Evolutionary conservation across 352 stramenopile genomes (phyloP).

Genomic region (Phytophthora pini): DNA sequence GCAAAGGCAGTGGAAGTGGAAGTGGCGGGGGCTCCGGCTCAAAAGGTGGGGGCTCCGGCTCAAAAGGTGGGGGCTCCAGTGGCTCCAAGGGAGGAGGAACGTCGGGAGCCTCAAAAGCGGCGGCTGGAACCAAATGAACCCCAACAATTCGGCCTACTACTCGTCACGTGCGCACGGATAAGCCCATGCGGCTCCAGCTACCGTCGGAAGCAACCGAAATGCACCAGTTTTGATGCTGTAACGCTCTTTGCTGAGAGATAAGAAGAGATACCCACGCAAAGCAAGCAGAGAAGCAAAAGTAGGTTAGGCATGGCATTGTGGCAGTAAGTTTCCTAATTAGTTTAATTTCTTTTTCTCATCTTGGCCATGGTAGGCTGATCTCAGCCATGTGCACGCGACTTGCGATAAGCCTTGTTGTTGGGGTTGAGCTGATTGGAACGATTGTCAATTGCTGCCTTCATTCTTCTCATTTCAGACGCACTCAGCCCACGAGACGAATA

Average conservation of each 20-base stretch:
- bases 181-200: not conserved
- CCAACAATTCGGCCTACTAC: conserved; percentile 46
- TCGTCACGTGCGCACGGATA: conserved; percentile 31
- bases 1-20: conserved; percentile 24
- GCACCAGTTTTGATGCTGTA: not conserved
- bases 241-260: not conserved
- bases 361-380: not conserved
- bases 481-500: conserved; percentile 3
- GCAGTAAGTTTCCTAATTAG: conserved; percentile 2
- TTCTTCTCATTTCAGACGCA: not conserved
- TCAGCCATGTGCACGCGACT: conserved; percentile 11
- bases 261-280: not conserved
- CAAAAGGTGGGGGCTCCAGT: conserved; percentile 13
- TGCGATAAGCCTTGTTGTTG: conserved; percentile 36
- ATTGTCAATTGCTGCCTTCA: not conserved
- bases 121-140: conserved; percentile 46
- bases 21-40: conserved; percentile 8
- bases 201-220: not conserved
- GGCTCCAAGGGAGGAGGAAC: conserved; percentile 9
- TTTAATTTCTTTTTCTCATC: not conserved
- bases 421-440: conserved; percentile 40
- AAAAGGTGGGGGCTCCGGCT: conserved; percentile 16
- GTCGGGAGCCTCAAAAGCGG: conserved; percentile 25
- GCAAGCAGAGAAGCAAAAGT: not conserved
- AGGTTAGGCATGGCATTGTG: not conserved